Conservation (phyloP, 1,284 basidiomycete species). For the Apiotrichum gracile region DNA sequence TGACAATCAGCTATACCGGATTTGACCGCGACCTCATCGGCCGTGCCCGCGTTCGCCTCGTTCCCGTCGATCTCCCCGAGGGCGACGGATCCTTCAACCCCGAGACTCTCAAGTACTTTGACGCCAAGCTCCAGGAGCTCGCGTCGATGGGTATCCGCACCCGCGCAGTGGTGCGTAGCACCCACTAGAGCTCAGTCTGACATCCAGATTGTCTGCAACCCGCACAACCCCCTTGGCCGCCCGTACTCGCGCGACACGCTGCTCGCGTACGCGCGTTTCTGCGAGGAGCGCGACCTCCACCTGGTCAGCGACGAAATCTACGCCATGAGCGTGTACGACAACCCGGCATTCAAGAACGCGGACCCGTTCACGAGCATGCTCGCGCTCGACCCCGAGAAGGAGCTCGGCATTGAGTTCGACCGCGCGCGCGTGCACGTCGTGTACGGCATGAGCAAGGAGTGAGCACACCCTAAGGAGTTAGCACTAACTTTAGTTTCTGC, state of each 20-base stretch:
- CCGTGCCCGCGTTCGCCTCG: slow-evolving; percentile 29
- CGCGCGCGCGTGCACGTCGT: slow-evolving; percentile 45
- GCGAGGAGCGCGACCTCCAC: slow-evolving; percentile 47
- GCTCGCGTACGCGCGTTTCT: slow-evolving; percentile 47
- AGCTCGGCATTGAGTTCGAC: slow-evolving; percentile 43
- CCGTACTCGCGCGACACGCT: slow-evolving; percentile 46
- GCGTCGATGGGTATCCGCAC: slow-evolving; percentile 23
- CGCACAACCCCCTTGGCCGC: slow-evolving; percentile 49
- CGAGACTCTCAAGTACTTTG: slow-evolving; percentile 26
- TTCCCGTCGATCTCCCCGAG: slow-evolving; percentile 36
- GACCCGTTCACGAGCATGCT: slow-evolving; percentile 47
- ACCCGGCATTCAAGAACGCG: slow-evolving; percentile 30
- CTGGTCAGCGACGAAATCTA: slow-evolving; percentile 51
- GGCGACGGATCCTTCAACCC: slow-evolving; percentile 31
- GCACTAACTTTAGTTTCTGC: slow-evolving; percentile 39
- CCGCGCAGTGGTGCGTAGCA: slow-evolving; percentile 32
- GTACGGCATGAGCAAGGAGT: slow-evolving; percentile 49
- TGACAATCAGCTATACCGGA: slow-evolving; percentile 37
- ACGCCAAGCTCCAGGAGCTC: slow-evolving; percentile 25
- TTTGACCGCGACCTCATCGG: slow-evolving; percentile 43
- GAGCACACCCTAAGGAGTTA: background rate
- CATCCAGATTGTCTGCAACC: slow-evolving; percentile 45
- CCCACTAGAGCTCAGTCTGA: background rate
- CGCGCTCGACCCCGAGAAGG: slow-evolving; percentile 43
- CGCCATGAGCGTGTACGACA: slow-evolving; percentile 45